Evolutionary conservation across 1,139 yeast species (phyloP).

Genomic region (Pichia terricola): DNA sequence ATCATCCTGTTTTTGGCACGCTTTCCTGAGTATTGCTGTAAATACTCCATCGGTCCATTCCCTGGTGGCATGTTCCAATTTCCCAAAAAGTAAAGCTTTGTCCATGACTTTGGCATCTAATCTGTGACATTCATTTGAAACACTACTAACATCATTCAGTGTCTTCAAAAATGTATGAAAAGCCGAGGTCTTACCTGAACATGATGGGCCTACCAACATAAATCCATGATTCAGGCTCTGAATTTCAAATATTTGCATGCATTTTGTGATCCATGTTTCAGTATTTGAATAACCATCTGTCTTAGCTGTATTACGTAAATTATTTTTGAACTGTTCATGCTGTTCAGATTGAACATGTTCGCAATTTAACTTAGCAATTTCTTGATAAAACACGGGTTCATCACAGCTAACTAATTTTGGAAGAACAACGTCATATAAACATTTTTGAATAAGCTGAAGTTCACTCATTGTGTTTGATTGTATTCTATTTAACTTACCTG

Average conservation of each 20-base stretch:
- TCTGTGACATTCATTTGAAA: constrained; percentile 34
- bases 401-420: constrained; percentile 59
- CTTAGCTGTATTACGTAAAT: constrained; percentile 15
- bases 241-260: constrained; percentile 53
- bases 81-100: constrained; percentile 64
- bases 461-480: constrained; percentile 25
- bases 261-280: constrained; percentile 44
- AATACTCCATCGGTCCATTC: constrained; percentile 93
- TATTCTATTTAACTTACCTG: constrained; percentile 42
- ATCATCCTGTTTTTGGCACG: constrained; percentile 50
- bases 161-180: constrained; percentile 43
- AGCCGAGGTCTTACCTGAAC: constrained; percentile 61
- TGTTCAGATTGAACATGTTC: not conserved
- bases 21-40: constrained; percentile 55
- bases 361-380: constrained; percentile 20
- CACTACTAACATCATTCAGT: constrained; percentile 26
- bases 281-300: constrained; percentile 23
- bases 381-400: constrained; percentile 29
- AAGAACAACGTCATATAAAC: constrained; percentile 49
- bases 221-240: constrained; percentile 69
- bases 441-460: constrained; percentile 35
- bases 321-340: constrained; percentile 2
- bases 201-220: constrained; percentile 72
- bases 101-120: constrained; percentile 71
- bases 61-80: constrained; percentile 62